A percentile compares a stretch with the other conserved stretches of the same genome.
phyloP scores from a whole-genome alignment of 306 rosid genomes.

The Castanea mollissima region DNA sequence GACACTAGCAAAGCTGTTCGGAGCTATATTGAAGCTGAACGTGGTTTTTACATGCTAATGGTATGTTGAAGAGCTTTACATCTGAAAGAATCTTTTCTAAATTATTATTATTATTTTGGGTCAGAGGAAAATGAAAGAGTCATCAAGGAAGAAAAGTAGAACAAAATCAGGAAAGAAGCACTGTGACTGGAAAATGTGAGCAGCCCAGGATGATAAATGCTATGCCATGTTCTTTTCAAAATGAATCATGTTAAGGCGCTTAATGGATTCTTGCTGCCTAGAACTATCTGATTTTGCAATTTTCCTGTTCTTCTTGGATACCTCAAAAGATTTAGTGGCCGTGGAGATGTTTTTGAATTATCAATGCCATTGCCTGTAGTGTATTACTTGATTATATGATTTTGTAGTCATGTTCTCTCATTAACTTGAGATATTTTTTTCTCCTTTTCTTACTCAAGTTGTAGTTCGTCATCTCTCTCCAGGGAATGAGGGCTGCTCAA shows the following conservation, averaged over 20 bases:
- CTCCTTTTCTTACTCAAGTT: background rate
- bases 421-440: no score
- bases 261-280: background rate
- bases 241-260: background rate
- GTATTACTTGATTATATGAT: no score
- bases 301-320: no score
- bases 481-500: slow-evolving; percentile 44
- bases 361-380: no score
- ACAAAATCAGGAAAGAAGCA: slow-evolving; percentile 29
- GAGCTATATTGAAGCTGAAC: slow-evolving; percentile 33
- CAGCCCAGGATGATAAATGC: background rate
- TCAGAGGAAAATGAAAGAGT: slow-evolving; percentile 31
- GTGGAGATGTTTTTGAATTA: no score
- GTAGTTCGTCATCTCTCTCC: slow-evolving; percentile 36
- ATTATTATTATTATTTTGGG: slow-evolving; percentile 5
- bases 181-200: slow-evolving; percentile 13
- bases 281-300: background rate
- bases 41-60: background rate
- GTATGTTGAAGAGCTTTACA: background rate
- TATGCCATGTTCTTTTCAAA: background rate
- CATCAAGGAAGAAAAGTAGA: slow-evolving; percentile 24
- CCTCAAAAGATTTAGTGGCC: no score
- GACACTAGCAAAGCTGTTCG: slow-evolving; percentile 16
- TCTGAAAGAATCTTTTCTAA: background rate
- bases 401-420: no score